These are phyloP conservation scores for Adansonia madagascariensis DNA, from an alignment of 441 rosid species.

Conservation along the genomic window DNA sequence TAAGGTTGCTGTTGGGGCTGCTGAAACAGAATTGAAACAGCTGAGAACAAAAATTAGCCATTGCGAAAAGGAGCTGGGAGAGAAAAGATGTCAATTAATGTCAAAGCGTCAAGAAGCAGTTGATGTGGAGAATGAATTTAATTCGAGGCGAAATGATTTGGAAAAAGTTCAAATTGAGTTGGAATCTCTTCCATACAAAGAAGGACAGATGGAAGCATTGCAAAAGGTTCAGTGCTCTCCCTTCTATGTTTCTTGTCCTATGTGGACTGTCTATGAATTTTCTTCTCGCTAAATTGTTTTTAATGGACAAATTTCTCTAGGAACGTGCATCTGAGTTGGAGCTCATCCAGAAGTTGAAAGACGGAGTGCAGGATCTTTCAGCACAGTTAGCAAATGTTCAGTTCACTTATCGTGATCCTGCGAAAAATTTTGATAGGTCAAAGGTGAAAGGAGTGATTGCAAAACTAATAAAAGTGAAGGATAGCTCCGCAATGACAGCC, in stretches of 20 bases:
- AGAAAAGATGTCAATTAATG: conserved; percentile 66
- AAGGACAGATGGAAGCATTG: conserved; percentile 86
- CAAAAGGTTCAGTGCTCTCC: conserved; percentile 63
- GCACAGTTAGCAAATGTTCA: conserved; percentile 81
- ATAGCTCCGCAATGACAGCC: conserved; percentile 81
- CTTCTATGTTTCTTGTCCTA: conserved; percentile 20
- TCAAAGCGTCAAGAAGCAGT: conserved; percentile 84
- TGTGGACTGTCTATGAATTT: conserved; percentile 22
- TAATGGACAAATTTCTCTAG: conserved; percentile 43
- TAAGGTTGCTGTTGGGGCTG: conserved; percentile 84
- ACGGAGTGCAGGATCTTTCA: conserved; percentile 68
- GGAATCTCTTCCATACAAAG: conserved; percentile 69
- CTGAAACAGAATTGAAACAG: conserved; percentile 86
- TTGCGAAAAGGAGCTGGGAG: conserved; percentile 82
- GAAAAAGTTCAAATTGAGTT: conserved; percentile 56
- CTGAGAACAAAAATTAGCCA: conserved; percentile 84
- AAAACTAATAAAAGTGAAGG: conserved; percentile 83
- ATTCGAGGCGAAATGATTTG: conserved; percentile 66
- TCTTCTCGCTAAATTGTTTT: conserved; percentile 25
- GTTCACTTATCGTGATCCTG: conserved; percentile 85
- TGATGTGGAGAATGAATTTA: conserved; percentile 75
- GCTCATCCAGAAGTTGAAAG: conserved; percentile 75
- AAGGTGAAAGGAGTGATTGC: conserved; percentile 99
- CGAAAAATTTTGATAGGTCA: conserved; percentile 80
- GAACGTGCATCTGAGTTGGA: conserved; percentile 76